These are phyloP conservation scores for Colletotrichum tamarilloi DNA, from an alignment of 2,329 filamentous ascomycete species.

Conservation along the genomic window DNA sequence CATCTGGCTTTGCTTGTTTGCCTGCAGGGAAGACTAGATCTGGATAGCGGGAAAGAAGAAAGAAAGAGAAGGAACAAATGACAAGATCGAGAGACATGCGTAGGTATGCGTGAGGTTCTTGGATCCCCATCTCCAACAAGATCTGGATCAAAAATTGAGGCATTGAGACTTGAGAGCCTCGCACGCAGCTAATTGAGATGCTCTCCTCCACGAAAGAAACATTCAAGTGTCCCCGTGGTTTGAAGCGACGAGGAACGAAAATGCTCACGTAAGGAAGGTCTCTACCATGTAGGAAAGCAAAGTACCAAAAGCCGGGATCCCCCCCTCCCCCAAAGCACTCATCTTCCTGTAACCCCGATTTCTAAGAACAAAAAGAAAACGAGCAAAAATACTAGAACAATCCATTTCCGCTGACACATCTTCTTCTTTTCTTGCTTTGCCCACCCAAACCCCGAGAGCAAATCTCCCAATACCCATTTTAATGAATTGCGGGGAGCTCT, in stretches of 20 bases:
- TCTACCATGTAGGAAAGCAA: too few relatives aligned
- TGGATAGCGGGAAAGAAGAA: background rate
- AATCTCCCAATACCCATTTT: background rate
- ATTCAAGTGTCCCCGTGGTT: background rate
- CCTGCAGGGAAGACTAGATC: background rate
- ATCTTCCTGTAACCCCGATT: too few relatives aligned
- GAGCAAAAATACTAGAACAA: background rate
- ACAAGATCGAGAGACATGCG: background rate
- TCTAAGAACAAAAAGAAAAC: too few relatives aligned
- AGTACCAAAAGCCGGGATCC: too few relatives aligned
- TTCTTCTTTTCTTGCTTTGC: background rate
- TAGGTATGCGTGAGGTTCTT: background rate
- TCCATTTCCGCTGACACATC: background rate
- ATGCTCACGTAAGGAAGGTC: background rate
- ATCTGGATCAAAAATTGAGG: background rate
- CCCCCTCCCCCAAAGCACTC: too few relatives aligned
- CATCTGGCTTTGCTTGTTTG: background rate
- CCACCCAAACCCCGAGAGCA: too few relatives aligned
- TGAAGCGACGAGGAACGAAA: too few relatives aligned
- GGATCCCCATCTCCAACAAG: background rate
- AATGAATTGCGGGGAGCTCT: background rate
- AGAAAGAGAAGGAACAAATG: background rate
- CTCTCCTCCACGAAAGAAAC: background rate
- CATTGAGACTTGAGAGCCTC: too few relatives aligned
- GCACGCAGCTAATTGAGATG: background rate